phyloP scores from a whole-genome alignment of 2,329 filamentous ascomycete species.

The Calonectria henricotiae region DNA sequence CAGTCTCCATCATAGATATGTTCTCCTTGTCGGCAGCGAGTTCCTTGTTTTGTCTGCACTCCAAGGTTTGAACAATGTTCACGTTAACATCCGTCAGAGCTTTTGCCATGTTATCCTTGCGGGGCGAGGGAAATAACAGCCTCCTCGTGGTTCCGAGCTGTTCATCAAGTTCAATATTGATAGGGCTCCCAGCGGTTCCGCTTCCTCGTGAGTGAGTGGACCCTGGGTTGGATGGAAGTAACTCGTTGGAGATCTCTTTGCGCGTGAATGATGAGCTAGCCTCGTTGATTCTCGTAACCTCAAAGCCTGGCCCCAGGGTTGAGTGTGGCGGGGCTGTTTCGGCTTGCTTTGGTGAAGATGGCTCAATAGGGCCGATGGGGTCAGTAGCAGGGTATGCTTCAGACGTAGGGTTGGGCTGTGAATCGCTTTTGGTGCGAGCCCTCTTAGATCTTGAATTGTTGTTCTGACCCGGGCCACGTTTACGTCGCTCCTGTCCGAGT shows the following conservation, averaged over 20 bases:
- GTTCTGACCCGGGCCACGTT: conserved; percentile 62
- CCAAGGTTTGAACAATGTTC: conserved; percentile 67
- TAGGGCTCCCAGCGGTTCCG: conserved; percentile 73
- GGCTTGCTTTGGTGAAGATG: conserved; percentile 54
- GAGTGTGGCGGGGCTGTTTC: conserved; percentile 44
- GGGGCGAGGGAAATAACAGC: conserved; percentile 83
- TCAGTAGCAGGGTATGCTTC: conserved; percentile 72
- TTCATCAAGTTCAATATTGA: conserved; percentile 67
- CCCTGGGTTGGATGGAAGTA: conserved; percentile 54
- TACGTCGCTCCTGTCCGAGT: conserved; percentile 68
- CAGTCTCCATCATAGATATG: conserved; percentile 63
- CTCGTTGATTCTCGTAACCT: conserved; percentile 27
- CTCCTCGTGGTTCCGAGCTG: conserved; percentile 74
- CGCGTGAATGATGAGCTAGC: conserved; percentile 24
- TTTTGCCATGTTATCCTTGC: conserved; percentile 76
- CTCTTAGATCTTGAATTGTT: conserved; percentile 66
- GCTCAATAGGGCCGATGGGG: conserved; percentile 66
- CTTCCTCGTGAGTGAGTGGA: conserved; percentile 72
- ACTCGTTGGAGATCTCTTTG: conserved; percentile 34
- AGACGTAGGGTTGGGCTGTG: conserved; percentile 65
- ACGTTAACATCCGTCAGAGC: conserved; percentile 73
- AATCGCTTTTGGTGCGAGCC: conserved; percentile 66
- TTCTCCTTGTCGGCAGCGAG: conserved; percentile 64
- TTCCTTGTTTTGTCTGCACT: conserved; percentile 59
- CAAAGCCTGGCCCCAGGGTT: conserved; percentile 27